Conservation (phyloP, 106 monocot species). For the Apostasia shenzhenica region DNA sequence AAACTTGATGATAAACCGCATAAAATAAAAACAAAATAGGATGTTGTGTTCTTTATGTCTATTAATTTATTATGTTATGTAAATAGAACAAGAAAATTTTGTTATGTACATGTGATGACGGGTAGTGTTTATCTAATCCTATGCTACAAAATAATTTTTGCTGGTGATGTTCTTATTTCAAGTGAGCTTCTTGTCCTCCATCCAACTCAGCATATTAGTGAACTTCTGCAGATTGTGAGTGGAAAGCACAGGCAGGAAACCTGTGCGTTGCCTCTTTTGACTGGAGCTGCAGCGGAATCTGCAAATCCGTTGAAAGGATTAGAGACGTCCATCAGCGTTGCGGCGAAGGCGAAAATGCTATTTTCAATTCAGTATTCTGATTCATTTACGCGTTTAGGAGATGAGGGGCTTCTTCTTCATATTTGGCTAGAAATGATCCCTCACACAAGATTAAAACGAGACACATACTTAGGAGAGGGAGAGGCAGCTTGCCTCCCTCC, state of each 20-base stretch:
- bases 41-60: too few relatives aligned
- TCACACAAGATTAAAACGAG: not conserved
- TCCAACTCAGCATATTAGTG: too few relatives aligned
- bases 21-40: too few relatives aligned
- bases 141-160: too few relatives aligned
- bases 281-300: constrained; percentile 68
- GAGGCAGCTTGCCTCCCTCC: constrained; percentile 7
- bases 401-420: not conserved
- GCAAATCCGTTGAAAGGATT: constrained; percentile 52
- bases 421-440: too few relatives aligned
- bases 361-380: constrained; percentile 46
- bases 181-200: too few relatives aligned
- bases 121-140: too few relatives aligned
- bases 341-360: constrained; percentile 38
- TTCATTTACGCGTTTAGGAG: not conserved
- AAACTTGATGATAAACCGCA: too few relatives aligned
- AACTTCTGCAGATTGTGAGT: constrained; percentile 42
- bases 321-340: constrained; percentile 44
- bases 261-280: constrained; percentile 65
- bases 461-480: constrained; percentile 1
- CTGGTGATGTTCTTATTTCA: too few relatives aligned
- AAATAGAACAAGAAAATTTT: too few relatives aligned
- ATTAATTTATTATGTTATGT: too few relatives aligned
- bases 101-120: too few relatives aligned
- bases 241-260: constrained; percentile 69